A percentile compares a stretch with the other conserved stretches of the same genome.
These are phyloP conservation scores for Alternaria dauci DNA, from an alignment of 2,329 filamentous ascomycete species.

Conservation along the genomic window DNA sequence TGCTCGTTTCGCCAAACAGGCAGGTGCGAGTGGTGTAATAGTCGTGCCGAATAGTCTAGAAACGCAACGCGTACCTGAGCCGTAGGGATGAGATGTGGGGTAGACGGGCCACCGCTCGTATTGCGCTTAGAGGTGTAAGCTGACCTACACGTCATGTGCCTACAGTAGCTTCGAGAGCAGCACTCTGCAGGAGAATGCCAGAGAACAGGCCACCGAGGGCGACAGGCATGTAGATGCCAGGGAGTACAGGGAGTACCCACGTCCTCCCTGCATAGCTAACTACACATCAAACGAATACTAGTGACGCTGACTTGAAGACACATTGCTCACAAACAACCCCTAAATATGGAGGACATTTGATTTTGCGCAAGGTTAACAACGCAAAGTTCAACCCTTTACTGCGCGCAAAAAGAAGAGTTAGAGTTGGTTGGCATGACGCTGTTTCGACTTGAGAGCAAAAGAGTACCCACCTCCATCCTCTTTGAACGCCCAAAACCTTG, in stretches of 20 bases:
- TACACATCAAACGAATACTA: neutral
- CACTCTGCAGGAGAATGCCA: neutral
- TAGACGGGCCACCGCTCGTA: neutral
- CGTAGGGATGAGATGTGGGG: neutral
- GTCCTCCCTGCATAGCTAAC: neutral
- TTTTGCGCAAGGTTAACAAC: neutral
- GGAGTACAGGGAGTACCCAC: neutral
- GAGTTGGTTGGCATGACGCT: neutral
- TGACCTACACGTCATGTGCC: neutral
- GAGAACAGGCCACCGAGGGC: neutral
- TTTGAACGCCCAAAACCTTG: neutral
- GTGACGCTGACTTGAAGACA: neutral
- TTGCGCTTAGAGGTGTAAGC: neutral
- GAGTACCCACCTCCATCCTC: neutral
- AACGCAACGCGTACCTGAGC: constrained; percentile 15
- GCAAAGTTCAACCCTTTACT: neutral
- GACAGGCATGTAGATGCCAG: neutral
- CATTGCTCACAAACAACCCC: neutral
- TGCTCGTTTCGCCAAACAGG: constrained; percentile 6
- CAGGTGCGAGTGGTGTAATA: constrained; percentile 13
- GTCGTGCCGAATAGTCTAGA: constrained; percentile 8
- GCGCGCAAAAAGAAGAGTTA: neutral
- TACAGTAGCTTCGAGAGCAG: neutral
- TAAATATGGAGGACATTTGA: neutral
- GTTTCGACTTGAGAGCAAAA: neutral